Conservation (phyloP, 306 rosid genomes). For the Quercus aquifolioides region DNA sequence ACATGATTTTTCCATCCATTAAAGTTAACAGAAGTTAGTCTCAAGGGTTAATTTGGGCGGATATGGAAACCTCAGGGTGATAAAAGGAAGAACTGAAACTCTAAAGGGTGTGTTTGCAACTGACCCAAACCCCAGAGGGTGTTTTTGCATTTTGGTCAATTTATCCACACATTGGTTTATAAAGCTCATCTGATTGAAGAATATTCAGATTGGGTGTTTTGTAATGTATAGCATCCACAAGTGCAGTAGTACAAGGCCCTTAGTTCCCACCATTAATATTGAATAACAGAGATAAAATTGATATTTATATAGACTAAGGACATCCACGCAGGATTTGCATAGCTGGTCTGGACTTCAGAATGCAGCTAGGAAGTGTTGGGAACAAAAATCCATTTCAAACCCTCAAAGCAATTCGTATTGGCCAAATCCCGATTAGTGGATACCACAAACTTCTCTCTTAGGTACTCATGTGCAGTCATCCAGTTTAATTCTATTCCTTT, state of each 20-base stretch:
- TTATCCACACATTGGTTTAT: no score
- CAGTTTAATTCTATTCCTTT: not conserved
- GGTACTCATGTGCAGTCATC: not conserved
- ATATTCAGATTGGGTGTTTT: no score
- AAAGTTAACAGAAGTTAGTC: no score
- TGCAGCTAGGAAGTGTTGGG: not conserved
- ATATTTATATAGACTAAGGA: not conserved
- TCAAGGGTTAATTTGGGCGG: no score
- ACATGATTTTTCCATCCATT: no score
- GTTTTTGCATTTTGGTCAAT: no score
- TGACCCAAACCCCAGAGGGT: no score
- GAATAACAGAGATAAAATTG: not conserved
- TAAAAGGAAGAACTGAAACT: no score
- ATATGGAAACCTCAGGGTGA: no score
- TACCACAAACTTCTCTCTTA: not conserved
- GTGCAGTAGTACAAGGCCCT: not conserved
- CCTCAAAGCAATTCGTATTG: not conserved
- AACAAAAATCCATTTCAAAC: not conserved
- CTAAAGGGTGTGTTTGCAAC: no score
- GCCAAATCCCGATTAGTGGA: not conserved
- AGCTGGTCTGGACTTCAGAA: not conserved
- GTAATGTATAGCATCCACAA: no score
- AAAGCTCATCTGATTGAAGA: no score
- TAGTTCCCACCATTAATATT: not conserved
- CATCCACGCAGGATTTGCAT: not conserved